Percentiles rank a stretch among this genome's conserved stretches.
These are phyloP conservation scores for Amanita brunnescens DNA, from an alignment of 768 basidiomycete genomes.

Conservation along the genomic window DNA sequence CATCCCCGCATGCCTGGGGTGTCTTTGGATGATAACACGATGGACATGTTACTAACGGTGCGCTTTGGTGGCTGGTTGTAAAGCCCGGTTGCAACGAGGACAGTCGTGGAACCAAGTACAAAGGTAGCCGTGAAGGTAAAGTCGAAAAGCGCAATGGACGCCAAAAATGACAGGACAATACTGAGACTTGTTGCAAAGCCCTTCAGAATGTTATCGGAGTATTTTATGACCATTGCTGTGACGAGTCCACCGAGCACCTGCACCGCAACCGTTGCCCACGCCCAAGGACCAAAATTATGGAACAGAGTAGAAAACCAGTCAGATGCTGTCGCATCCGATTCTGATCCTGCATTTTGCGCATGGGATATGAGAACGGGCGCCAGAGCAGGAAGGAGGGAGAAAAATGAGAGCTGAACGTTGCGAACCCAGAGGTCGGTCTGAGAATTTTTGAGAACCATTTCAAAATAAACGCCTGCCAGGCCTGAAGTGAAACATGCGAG, in stretches of 20 bases:
- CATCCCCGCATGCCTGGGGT: neutral
- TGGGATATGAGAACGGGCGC: slow-evolving; percentile 63
- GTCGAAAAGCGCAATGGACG: slow-evolving; percentile 83
- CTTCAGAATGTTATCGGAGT: slow-evolving; percentile 85
- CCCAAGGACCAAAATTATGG: slow-evolving; percentile 82
- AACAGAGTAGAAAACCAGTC: slow-evolving; percentile 52
- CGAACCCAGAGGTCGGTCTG: slow-evolving; percentile 91
- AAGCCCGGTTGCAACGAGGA: slow-evolving; percentile 83
- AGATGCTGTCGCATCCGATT: neutral
- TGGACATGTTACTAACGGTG: neutral
- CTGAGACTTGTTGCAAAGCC: slow-evolving; percentile 93
- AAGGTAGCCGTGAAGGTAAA: slow-evolving; percentile 85
- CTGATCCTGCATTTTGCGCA: slow-evolving; percentile 6
- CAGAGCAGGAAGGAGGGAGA: slow-evolving; percentile 85
- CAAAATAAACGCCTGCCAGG: slow-evolving; percentile 95
- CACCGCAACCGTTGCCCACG: slow-evolving; percentile 81
- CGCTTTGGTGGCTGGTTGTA: slow-evolving; percentile 67
- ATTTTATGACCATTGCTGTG: slow-evolving; percentile 92
- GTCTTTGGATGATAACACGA: slow-evolving; percentile 3
- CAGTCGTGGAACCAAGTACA: slow-evolving; percentile 72
- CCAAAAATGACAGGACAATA: slow-evolving; percentile 92
- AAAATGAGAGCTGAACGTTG: slow-evolving; percentile 92
- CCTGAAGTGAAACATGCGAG: slow-evolving; percentile 94
- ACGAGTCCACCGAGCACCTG: slow-evolving; percentile 90
- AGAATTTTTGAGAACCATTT: slow-evolving; percentile 92